A percentile compares a stretch with the other conserved stretches of the same genome.
Conservation (phyloP, 805 yeast genomes). For the Metschnikowia koreensis region DNA sequence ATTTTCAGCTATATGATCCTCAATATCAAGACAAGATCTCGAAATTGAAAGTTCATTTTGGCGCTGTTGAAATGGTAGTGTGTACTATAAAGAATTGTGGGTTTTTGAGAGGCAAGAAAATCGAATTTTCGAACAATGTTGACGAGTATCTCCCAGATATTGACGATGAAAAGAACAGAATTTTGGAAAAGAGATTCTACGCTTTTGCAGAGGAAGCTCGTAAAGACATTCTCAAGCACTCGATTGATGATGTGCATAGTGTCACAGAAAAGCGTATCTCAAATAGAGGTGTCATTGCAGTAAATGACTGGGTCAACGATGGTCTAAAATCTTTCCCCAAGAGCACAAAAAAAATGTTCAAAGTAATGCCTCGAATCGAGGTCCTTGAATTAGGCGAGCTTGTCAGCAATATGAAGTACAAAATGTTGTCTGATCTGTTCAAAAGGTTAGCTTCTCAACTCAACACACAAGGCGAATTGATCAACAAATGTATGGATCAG, state of each 20-base stretch:
- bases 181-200: constrained; percentile 53
- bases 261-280: constrained; percentile 25
- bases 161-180: constrained; percentile 30
- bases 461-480: constrained; percentile 48
- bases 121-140: no score
- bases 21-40: constrained; percentile 30
- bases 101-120: not conserved
- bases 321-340: constrained; percentile 34
- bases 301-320: constrained; percentile 23
- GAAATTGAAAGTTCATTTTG: constrained; percentile 12
- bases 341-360: constrained; percentile 32
- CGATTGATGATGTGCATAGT: constrained; percentile 34
- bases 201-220: constrained; percentile 62
- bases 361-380: constrained; percentile 28
- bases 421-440: constrained; percentile 24
- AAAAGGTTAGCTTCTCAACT: constrained; percentile 30
- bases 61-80: constrained; percentile 2
- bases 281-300: constrained; percentile 18
- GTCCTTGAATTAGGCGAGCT: constrained; percentile 15
- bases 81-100: constrained; percentile 2
- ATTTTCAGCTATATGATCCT: constrained; percentile 52
- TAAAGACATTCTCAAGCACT: constrained; percentile 46
- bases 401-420: constrained; percentile 22
- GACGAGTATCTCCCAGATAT: no score
- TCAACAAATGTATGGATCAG: constrained; percentile 52